phyloP scores from a whole-genome alignment of 805 yeast genomes.

The Zygosaccharomyces kombuchaensis region DNA sequence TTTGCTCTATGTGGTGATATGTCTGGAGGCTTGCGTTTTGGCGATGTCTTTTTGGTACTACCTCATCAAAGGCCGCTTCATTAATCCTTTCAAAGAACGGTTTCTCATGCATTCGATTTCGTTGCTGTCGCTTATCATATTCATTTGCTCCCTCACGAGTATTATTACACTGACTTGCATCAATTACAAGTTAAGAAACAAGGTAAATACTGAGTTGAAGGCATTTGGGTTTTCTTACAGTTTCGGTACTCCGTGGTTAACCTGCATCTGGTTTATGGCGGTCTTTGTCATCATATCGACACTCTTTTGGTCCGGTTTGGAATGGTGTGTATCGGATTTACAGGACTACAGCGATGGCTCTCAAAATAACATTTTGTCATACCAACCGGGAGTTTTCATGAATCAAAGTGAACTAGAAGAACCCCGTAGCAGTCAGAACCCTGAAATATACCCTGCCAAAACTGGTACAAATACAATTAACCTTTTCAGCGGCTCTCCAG shows the following conservation, averaged over 20 bases:
- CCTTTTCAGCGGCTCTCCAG: not conserved
- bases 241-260: slow-evolving; percentile 27
- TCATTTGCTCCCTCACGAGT: slow-evolving; percentile 22
- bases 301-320: slow-evolving; percentile 34
- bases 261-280: slow-evolving; percentile 22
- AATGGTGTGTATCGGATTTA: slow-evolving; percentile 31
- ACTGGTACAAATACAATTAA: not conserved
- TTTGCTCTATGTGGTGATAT: slow-evolving; percentile 17
- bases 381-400: slow-evolving; percentile 16
- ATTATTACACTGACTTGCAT: slow-evolving; percentile 18
- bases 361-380: slow-evolving; percentile 12
- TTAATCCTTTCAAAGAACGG: slow-evolving; percentile 21
- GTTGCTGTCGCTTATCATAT: slow-evolving; percentile 19
- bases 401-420: slow-evolving; percentile 2
- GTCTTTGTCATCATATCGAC: slow-evolving; percentile 22
- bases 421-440: not conserved
- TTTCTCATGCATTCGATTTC: slow-evolving; percentile 26
- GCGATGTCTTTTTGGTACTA: slow-evolving; percentile 27
- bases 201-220: slow-evolving; percentile 23
- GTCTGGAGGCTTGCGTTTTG: slow-evolving; percentile 13
- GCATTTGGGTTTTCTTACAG: slow-evolving; percentile 28
- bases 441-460: not conserved
- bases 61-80: slow-evolving; percentile 22
- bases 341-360: slow-evolving; percentile 12
- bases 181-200: slow-evolving; percentile 18